A percentile compares a stretch with the other conserved stretches of the same genome.
These are phyloP conservation scores for Rhododendron molle DNA, from an alignment of 148 eudicot genomes.

Conservation along the genomic window DNA sequence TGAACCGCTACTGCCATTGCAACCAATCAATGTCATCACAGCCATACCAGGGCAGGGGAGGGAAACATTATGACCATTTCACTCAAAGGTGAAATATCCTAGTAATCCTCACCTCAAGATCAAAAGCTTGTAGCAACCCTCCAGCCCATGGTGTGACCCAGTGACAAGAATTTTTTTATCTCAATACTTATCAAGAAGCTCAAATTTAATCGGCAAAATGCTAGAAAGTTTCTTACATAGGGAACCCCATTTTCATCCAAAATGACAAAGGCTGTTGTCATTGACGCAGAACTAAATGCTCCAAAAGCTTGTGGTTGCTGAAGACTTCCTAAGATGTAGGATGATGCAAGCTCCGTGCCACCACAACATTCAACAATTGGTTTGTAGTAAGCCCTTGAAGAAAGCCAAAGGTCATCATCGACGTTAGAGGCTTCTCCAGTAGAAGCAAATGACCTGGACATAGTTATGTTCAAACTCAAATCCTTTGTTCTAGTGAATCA, in stretches of 20 bases:
- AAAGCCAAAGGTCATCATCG: constrained; percentile 99
- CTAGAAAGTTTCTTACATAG: constrained; percentile 48
- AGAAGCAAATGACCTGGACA: constrained; percentile 60
- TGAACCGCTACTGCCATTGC: not conserved
- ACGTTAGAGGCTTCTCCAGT: constrained; percentile 90
- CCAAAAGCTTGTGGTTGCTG: constrained; percentile 93
- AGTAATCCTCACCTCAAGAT: not conserved
- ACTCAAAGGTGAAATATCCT: not conserved
- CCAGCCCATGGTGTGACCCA: constrained; percentile 6
- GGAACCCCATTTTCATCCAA: constrained; percentile 73
- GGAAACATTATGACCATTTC: not conserved
- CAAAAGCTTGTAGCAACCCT: not conserved
- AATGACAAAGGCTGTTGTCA: constrained; percentile 70
- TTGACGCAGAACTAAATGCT: constrained; percentile 70
- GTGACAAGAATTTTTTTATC: not conserved
- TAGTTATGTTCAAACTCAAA: not conserved
- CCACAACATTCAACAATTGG: constrained; percentile 91
- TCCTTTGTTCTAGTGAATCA: not conserved
- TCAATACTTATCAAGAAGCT: not conserved
- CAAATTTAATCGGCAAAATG: not conserved
- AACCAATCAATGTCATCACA: not conserved
- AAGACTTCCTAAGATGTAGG: constrained; percentile 57
- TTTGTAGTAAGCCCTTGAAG: constrained; percentile 72
- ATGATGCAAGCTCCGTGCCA: constrained; percentile 86
- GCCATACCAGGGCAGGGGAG: not conserved